Percentiles rank a stretch among this genome's conserved stretches.
Evolutionary conservation across 73 alveolate species (phyloP).

Genomic region (Urostyla sp.): DNA sequence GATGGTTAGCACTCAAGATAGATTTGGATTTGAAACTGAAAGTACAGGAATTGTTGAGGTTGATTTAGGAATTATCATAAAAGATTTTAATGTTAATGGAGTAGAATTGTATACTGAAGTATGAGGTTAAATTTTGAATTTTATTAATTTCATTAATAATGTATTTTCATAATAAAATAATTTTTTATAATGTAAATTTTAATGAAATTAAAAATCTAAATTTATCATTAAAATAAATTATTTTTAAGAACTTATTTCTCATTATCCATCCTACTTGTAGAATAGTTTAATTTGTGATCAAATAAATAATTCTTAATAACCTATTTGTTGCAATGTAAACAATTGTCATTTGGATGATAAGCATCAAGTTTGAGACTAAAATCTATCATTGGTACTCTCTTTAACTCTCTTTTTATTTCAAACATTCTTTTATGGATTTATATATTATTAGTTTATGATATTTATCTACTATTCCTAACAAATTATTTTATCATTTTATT

Average conservation of each 20-base stretch:
- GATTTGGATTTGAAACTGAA: conserved; percentile 84
- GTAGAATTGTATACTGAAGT: conserved; percentile 57
- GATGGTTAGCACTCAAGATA: conserved; percentile 70
- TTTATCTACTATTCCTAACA: neutral
- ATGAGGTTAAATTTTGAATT: neutral
- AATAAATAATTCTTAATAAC: conserved; percentile 1
- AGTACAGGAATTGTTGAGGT: conserved; percentile 81
- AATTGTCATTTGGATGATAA: conserved; percentile 39
- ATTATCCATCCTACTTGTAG: too few species aligned
- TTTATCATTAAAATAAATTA: neutral
- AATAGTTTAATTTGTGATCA: neutral
- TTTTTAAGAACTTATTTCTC: too few species aligned
- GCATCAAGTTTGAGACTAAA: conserved; percentile 37
- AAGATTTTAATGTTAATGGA: conserved; percentile 82
- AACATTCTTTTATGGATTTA: conserved; percentile 21
- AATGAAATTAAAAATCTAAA: too few species aligned
- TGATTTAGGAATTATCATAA: conserved; percentile 79
- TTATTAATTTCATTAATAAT: neutral
- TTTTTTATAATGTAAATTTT: too few species aligned
- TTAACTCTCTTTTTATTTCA: conserved; percentile 20
- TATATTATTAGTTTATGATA: conserved; percentile 41
- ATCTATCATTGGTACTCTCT: conserved; percentile 24
- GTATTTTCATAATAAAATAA: neutral
- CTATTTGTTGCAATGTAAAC: conserved; percentile 17
- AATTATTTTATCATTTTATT: neutral